These are phyloP conservation scores for Colletotrichum spaethianum DNA, from an alignment of 2,329 filamentous ascomycete genomes.

Conservation along the genomic window DNA sequence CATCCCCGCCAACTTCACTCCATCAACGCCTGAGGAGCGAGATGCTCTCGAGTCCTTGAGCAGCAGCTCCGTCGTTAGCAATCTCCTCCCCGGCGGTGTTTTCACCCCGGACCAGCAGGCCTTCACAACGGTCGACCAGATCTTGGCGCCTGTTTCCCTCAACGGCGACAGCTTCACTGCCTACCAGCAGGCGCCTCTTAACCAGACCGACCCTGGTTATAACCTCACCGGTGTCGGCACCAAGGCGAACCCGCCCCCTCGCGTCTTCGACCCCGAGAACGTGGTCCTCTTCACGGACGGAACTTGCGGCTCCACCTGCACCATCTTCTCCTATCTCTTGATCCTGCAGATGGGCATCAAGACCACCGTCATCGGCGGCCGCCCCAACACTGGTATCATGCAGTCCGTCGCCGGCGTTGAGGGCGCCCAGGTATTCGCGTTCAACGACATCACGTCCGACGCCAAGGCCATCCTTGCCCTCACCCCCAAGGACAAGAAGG, in stretches of 20 bases:
- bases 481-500: constrained; percentile 39
- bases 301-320: constrained; percentile 69
- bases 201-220: constrained; percentile 51
- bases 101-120: constrained; percentile 57
- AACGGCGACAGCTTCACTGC: constrained; percentile 65
- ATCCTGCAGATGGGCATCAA: constrained; percentile 63
- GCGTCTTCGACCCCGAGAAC: constrained; percentile 65
- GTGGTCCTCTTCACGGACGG: constrained; percentile 69
- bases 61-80: constrained; percentile 59
- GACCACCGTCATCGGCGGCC: constrained; percentile 64
- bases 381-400: constrained; percentile 58
- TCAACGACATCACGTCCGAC: constrained; percentile 48
- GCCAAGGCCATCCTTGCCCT: constrained; percentile 48
- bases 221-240: constrained; percentile 59
- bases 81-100: constrained; percentile 63
- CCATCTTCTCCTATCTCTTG: constrained; percentile 69
- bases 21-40: constrained; percentile 53
- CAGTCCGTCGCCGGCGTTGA: constrained; percentile 65
- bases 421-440: constrained; percentile 56
- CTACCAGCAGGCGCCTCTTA: constrained; percentile 58
- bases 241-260: constrained; percentile 56
- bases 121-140: constrained; percentile 49
- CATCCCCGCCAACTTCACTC: constrained; percentile 49
- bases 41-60: constrained; percentile 61
- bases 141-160: constrained; percentile 51